These are phyloP conservation scores for Calonectria leucothoes DNA, from an alignment of 2,329 filamentous ascomycete species.

Conservation along the genomic window DNA sequence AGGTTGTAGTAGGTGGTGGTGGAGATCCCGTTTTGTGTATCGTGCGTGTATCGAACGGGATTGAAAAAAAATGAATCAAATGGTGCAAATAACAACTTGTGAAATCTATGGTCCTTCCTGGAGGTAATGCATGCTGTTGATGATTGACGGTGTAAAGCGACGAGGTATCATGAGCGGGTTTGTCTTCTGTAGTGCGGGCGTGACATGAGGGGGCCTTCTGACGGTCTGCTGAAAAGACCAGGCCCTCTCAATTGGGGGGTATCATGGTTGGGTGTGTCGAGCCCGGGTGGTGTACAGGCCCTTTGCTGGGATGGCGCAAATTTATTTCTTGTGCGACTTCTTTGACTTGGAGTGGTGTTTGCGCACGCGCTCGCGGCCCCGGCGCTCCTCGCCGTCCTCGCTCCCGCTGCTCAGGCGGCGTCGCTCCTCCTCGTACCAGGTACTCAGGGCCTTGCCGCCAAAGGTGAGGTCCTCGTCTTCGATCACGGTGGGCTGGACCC, in stretches of 20 bases:
- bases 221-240: not conserved
- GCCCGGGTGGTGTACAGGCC: not conserved
- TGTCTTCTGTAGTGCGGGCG: not conserved
- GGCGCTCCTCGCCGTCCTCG: slow-evolving; percentile 51
- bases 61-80: not conserved
- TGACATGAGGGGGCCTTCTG: slow-evolving; percentile 11
- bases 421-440: slow-evolving; percentile 71
- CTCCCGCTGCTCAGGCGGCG: slow-evolving; percentile 54
- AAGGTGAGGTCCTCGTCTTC: slow-evolving; percentile 72
- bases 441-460: slow-evolving; percentile 68
- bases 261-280: slow-evolving; percentile 32
- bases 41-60: slow-evolving; percentile 13
- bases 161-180: not conserved
- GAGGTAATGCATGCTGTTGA: slow-evolving; percentile 22
- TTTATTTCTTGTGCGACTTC: slow-evolving; percentile 48
- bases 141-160: slow-evolving; percentile 4
- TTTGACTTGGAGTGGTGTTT: slow-evolving; percentile 40
- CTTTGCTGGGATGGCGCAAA: not conserved
- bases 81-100: not conserved
- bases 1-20: slow-evolving; percentile 11
- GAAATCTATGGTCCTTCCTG: slow-evolving; percentile 38
- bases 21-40: slow-evolving; percentile 16
- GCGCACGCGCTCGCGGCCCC: slow-evolving; percentile 53
- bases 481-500: slow-evolving; percentile 67
- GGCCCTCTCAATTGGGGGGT: slow-evolving; percentile 25